These are phyloP conservation scores for Cryptosporidium xiaoi DNA, from an alignment of 169 alveolate genomes.

Conservation along the genomic window DNA sequence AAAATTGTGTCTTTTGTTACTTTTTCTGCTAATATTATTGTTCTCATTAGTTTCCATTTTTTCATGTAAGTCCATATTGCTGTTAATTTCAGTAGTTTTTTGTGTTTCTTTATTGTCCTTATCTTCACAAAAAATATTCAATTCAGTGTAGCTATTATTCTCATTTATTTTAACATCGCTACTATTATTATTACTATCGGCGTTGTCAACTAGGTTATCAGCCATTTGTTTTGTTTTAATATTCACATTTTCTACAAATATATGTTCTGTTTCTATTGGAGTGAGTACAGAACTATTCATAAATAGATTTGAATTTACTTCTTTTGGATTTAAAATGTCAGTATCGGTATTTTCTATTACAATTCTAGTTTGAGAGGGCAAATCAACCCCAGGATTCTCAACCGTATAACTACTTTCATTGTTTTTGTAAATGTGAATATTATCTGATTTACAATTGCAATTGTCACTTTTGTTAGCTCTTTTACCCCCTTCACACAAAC, in stretches of 20 bases:
- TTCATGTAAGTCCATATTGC: not conserved
- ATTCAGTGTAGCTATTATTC: not conserved
- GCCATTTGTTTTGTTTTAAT: not conserved
- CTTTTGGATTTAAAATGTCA: constrained; percentile 26
- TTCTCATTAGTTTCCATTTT: not conserved
- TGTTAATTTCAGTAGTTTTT: not conserved
- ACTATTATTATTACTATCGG: not conserved
- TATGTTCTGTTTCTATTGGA: constrained; percentile 32
- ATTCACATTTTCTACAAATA: constrained; percentile 21
- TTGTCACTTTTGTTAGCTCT: too few relatives aligned
- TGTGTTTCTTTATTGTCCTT: too few relatives aligned
- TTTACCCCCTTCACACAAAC: too few relatives aligned
- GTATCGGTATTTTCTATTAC: constrained; percentile 4
- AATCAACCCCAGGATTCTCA: not conserved
- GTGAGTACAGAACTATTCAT: not conserved
- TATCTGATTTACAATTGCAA: too few relatives aligned
- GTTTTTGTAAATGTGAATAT: not conserved
- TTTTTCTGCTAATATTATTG: not conserved
- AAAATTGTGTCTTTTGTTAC: not conserved
- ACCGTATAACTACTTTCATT: not conserved
- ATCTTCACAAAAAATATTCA: too few relatives aligned
- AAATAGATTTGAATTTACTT: constrained; percentile 24
- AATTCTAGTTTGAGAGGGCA: not conserved
- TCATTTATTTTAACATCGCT: not conserved
- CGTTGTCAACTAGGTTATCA: not conserved